Evolutionary conservation across 805 yeast genomes (phyloP).

Genomic region (Lipomyces japonicus): DNA sequence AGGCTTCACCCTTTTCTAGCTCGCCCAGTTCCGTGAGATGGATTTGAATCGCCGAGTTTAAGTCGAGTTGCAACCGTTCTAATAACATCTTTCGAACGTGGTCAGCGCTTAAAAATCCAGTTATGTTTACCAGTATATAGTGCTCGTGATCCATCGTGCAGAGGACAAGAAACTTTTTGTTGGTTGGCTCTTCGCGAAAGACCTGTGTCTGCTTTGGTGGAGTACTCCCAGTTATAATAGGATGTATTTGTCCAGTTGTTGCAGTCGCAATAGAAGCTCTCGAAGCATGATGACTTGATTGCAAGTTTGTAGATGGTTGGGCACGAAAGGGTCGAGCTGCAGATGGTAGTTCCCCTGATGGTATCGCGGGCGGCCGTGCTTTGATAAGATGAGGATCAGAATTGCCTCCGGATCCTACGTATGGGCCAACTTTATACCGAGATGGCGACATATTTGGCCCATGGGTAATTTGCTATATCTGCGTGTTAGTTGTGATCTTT

Average conservation of each 20-base stretch:
- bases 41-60: slow-evolving; percentile 24
- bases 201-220: neutral
- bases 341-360: too few species aligned
- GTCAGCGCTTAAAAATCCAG: slow-evolving; percentile 60
- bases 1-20: slow-evolving; percentile 21
- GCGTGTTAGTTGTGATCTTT: too few species aligned
- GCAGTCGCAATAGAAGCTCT: too few species aligned
- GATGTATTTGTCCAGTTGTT: too few species aligned
- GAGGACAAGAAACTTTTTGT: slow-evolving; percentile 40
- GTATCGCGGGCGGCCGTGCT: too few species aligned
- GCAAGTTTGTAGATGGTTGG: too few species aligned
- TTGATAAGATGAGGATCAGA: too few species aligned
- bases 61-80: slow-evolving; percentile 35
- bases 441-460: slow-evolving; percentile 15
- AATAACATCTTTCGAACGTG: slow-evolving; percentile 46
- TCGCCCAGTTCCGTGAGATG: slow-evolving; percentile 22
- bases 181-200: neutral
- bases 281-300: too few species aligned
- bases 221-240: neutral
- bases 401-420: too few species aligned
- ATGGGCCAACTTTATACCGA: too few species aligned
- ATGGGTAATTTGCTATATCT: too few species aligned
- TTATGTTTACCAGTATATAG: slow-evolving; percentile 50
- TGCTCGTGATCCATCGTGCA: slow-evolving; percentile 60
- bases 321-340: too few species aligned